phyloP scores from a whole-genome alignment of 1,284 basidiomycete species.

The Apiotrichum sp. region DNA sequence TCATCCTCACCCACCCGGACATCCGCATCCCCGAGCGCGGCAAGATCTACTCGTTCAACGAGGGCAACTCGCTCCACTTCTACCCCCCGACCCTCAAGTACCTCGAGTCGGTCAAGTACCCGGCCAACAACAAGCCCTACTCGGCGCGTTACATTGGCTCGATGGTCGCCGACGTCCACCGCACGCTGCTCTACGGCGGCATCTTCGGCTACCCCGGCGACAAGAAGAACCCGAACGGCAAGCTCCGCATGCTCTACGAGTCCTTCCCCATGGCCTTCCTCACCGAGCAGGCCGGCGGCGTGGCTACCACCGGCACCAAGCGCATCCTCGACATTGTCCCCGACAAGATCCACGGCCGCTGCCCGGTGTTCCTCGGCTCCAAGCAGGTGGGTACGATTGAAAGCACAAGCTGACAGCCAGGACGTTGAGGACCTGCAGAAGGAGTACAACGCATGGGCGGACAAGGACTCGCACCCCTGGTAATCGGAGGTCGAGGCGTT shows the following conservation, averaged over 20 bases:
- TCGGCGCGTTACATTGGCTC: slow-evolving; percentile 95
- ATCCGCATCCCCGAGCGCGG: slow-evolving; percentile 90
- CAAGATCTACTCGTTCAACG: slow-evolving; percentile 99
- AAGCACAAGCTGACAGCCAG: slow-evolving; percentile 36
- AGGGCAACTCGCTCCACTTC: slow-evolving; percentile 95
- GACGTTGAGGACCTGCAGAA: slow-evolving; percentile 86
- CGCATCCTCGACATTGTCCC: slow-evolving; percentile 91
- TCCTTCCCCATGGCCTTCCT: slow-evolving; percentile 99
- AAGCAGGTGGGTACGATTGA: slow-evolving; percentile 49
- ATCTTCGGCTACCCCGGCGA: slow-evolving; percentile 99
- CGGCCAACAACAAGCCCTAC: slow-evolving; percentile 65
- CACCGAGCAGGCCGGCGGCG: slow-evolving; percentile 89
- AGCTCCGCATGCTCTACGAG: slow-evolving; percentile 92
- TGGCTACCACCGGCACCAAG: slow-evolving; percentile 88
- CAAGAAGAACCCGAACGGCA: slow-evolving; percentile 91
- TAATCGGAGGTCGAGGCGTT: background rate
- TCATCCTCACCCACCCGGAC: slow-evolving; percentile 97
- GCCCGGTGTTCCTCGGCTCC: slow-evolving; percentile 89
- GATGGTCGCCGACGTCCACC: slow-evolving; percentile 78
- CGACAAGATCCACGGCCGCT: slow-evolving; percentile 83
- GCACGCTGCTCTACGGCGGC: slow-evolving; percentile 93
- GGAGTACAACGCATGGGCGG: slow-evolving; percentile 57
- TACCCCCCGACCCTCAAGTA: slow-evolving; percentile 78
- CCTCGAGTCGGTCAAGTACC: slow-evolving; percentile 92
- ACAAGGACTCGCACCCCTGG: background rate